Evolutionary conservation across 306 rosid species (phyloP), one percentile per base, ranked within the genome.

Genomic region (Quercus variabilis): DNA sequence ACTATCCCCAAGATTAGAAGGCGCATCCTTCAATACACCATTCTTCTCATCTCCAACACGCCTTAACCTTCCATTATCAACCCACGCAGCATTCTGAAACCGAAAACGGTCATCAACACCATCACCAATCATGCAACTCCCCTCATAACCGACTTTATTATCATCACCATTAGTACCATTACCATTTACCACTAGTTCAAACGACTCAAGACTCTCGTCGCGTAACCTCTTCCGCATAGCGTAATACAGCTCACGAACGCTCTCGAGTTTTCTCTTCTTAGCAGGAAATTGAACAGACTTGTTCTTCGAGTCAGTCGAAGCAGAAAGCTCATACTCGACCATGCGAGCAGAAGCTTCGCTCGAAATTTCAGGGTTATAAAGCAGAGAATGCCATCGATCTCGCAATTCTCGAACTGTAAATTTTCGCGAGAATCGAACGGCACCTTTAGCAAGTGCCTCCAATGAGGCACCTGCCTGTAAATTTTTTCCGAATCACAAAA

Each of bases 371-470:
- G 78, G 71, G 64, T 91, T 90, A 54, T 91, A 93, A 20, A 93
- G 92, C 43, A 93, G 89, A 56, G 93, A 85, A 20, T 5, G 75
- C 98, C 98, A 93, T 19, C 97, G 92, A 23, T 90, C 89, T 21
- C 78, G 82, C 85, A 93, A 68, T 69, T 93, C 97, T 5, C 43
- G 6, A 38, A 83, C 6, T 4, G 97, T 83, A 74, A 83, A 93
- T 63, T 84, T 85, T 23, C 89, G 84, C 17, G 98, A 91, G 87
- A 93, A 93, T 18, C 73, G 76, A 20, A 93, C 95, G n/a, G 94
- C 98, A 49, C 98, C 98, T 85, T 83, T 91, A 38, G 98, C 92
- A 80, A 91, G 91, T 49, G 98, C 94, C 87, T 93, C 97, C 80
- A 91, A 64, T 52, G 97, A 90, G 68, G 95, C 98, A 69, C 98